These are phyloP conservation scores for Neofusicoccum umdonicola DNA, from an alignment of 2,329 filamentous ascomycete species.

Conservation along the genomic window DNA sequence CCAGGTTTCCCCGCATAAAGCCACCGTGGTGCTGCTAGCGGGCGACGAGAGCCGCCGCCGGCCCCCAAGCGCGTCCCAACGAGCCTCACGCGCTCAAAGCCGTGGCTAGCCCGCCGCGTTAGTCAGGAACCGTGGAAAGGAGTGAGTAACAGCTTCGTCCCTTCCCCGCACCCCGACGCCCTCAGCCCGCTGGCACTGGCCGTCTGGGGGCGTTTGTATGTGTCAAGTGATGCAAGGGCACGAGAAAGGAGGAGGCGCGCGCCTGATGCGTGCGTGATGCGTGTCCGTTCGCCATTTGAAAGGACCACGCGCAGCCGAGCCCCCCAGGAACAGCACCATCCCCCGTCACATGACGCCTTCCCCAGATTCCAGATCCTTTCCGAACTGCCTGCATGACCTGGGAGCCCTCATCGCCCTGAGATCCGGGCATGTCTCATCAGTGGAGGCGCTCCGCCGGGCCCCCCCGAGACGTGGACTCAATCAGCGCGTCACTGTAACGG, in stretches of 20 bases:
- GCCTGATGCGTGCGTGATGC: constrained; percentile 14
- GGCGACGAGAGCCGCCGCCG: not conserved
- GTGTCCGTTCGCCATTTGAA: constrained; percentile 12
- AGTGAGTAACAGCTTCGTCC: constrained; percentile 7
- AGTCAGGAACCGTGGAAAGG: not conserved
- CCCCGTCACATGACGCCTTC: constrained; percentile 13
- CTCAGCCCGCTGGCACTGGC: not conserved
- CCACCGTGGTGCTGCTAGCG: not conserved
- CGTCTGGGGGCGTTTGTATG: constrained; percentile 7
- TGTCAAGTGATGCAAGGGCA: constrained; percentile 15
- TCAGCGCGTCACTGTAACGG: not conserved
- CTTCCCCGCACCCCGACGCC: constrained; percentile 1
- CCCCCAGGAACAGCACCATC: not conserved
- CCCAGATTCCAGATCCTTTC: not conserved
- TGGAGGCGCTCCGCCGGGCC: not conserved
- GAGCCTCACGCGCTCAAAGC: not conserved
- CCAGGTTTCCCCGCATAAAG: constrained; percentile 13
- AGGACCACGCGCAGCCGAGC: not conserved
- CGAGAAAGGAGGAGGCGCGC: not conserved
- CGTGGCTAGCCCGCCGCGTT: not conserved
- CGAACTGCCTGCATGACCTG: not conserved
- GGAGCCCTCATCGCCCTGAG: not conserved
- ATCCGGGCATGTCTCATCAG: not conserved
- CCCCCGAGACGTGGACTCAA: not conserved
- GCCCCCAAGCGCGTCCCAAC: not conserved